Evolutionary conservation across 2,329 filamentous ascomycete species (phyloP).

Genomic region (Cadophora malorum): DNA sequence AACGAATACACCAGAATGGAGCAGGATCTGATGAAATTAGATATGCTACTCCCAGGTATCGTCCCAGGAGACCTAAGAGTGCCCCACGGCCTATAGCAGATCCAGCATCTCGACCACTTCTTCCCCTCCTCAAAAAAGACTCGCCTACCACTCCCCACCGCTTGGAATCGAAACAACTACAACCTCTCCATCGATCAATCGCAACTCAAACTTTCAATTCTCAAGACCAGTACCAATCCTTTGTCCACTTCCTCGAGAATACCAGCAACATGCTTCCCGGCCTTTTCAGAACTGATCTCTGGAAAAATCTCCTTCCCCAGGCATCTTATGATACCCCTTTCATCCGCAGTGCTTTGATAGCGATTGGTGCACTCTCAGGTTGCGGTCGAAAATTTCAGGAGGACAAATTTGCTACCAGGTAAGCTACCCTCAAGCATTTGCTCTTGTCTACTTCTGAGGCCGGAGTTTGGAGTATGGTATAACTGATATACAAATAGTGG

Average conservation of each 20-base stretch:
- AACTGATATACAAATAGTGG: no score
- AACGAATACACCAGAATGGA: no score
- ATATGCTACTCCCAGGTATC: background rate
- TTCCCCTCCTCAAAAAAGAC: background rate
- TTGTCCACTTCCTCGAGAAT: conserved; percentile 13
- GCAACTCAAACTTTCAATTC: background rate
- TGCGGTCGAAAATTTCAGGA: conserved; percentile 18
- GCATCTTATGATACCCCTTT: conserved; percentile 16
- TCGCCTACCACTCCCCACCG: background rate
- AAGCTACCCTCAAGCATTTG: background rate
- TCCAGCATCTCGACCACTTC: background rate
- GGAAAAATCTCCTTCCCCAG: conserved; percentile 23
- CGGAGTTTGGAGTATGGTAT: no score
- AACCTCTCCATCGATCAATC: conserved; percentile 8
- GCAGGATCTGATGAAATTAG: background rate
- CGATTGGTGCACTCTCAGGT: conserved; percentile 24
- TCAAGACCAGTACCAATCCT: conserved; percentile 5
- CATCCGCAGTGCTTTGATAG: conserved; percentile 22
- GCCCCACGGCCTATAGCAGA: background rate
- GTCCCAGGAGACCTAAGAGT: background rate
- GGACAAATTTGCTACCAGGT: background rate
- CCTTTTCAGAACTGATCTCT: conserved; percentile 14
- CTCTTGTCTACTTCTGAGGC: no score
- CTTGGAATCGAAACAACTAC: background rate
- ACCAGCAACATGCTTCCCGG: conserved; percentile 12